phyloP scores from a whole-genome alignment of 2,329 filamentous ascomycete species.

The Alternaria hordeiaustralica region DNA sequence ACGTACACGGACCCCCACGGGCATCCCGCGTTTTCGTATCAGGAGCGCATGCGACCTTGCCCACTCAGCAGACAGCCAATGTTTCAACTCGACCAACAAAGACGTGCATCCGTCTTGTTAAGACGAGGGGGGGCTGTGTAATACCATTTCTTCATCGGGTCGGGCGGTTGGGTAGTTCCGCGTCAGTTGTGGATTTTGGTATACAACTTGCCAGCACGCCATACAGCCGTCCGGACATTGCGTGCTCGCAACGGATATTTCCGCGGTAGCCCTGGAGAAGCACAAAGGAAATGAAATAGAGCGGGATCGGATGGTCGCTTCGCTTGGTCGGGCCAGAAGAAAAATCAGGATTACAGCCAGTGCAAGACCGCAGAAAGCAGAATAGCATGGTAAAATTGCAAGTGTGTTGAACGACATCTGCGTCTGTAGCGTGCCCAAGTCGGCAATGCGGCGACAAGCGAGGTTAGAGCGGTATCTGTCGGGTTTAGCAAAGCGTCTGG shows the following conservation, averaged over 20 bases:
- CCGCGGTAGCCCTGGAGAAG: slow-evolving; percentile 14
- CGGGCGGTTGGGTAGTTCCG: slow-evolving; percentile 20
- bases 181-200: slow-evolving; percentile 5
- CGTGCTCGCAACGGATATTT: slow-evolving; percentile 12
- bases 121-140: slow-evolving; percentile 4
- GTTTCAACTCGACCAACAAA: slow-evolving; percentile 12
- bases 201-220: not conserved
- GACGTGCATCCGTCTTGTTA: slow-evolving; percentile 9
- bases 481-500: slow-evolving; percentile 28
- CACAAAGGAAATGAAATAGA: not conserved
- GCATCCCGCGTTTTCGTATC: slow-evolving; percentile 27
- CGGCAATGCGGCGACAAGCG: slow-evolving; percentile 13
- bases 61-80: slow-evolving; percentile 4
- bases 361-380: slow-evolving; percentile 8
- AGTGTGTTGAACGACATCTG: slow-evolving; percentile 17
- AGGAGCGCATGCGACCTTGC: slow-evolving; percentile 20
- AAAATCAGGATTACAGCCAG: slow-evolving; percentile 3
- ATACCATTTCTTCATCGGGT: slow-evolving; percentile 11
- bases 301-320: slow-evolving; percentile 11
- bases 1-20: slow-evolving; percentile 37
- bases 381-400: slow-evolving; percentile 11
- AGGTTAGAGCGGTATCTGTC: slow-evolving; percentile 21
- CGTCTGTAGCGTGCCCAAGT: slow-evolving; percentile 20
- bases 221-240: slow-evolving; percentile 8
- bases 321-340: not conserved